These are phyloP conservation scores for Lactarius sanguifluus DNA, from an alignment of 768 basidiomycete genomes.

Conservation along the genomic window DNA sequence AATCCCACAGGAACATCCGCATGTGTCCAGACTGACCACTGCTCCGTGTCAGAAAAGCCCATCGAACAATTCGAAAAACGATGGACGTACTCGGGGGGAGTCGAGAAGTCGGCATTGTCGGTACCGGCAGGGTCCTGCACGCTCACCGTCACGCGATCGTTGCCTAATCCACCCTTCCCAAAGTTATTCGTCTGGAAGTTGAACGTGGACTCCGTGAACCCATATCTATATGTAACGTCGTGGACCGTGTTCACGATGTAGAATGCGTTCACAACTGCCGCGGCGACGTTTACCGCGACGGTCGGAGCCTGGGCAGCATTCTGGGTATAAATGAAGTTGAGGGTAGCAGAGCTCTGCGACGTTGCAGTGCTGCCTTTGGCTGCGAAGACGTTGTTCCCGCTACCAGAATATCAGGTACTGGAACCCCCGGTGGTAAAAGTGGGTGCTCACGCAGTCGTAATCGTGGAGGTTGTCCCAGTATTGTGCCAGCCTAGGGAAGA, in stretches of 20 bases:
- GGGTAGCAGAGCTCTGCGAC: slow-evolving; percentile 40
- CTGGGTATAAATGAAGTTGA: slow-evolving; percentile 44
- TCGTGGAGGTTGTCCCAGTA: slow-evolving; percentile 39
- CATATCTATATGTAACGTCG: slow-evolving; percentile 51
- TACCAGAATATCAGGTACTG: slow-evolving; percentile 4
- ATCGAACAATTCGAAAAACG: not conserved
- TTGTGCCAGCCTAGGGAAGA: slow-evolving; percentile 62
- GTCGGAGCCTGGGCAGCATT: slow-evolving; percentile 40
- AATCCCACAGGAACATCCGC: slow-evolving; percentile 42
- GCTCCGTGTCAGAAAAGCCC: not conserved
- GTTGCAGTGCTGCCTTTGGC: slow-evolving; percentile 31
- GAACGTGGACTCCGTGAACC: slow-evolving; percentile 58
- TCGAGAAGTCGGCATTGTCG: slow-evolving; percentile 48
- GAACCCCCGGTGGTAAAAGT: not conserved
- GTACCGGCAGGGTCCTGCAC: slow-evolving; percentile 50
- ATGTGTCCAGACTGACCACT: slow-evolving; percentile 43
- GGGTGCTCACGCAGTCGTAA: slow-evolving; percentile 32
- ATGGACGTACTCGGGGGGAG: slow-evolving; percentile 44
- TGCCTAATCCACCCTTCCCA: slow-evolving; percentile 49
- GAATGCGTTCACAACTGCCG: slow-evolving; percentile 56
- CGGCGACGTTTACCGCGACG: slow-evolving; percentile 48
- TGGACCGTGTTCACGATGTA: slow-evolving; percentile 63
- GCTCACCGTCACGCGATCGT: slow-evolving; percentile 51
- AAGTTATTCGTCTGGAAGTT: slow-evolving; percentile 64
- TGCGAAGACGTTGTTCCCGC: slow-evolving; percentile 44